Base-by-base conservation (phyloP, 2,329 filamentous ascomycete genomes). In the Paraphoma chrysanthemicola region DNA sequence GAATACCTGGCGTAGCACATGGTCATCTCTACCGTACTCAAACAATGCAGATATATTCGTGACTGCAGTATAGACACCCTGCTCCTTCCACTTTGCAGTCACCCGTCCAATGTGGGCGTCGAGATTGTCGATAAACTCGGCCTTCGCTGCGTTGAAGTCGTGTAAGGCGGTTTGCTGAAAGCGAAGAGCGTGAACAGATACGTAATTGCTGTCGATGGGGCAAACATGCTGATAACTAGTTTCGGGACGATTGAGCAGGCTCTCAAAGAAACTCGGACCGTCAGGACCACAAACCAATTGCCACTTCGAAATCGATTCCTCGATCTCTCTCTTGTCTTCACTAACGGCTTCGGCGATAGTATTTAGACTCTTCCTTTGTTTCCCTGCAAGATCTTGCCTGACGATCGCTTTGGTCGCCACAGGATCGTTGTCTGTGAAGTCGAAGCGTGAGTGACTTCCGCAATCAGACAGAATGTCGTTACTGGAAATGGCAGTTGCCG, bases 161-260 rank as follows among this genome's bases (percentile, higher is more conserved):
- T 86, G 81, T 1, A 75, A 64, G 1, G 77, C 71, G 23, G 81
- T 81, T 1, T 80, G 78, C 0, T 82, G 84, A 48, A 91, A 91
- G 0, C 91, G 75, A 6, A 89, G 81, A 0, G 83, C 89, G 57
- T 92, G 88, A 0, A 84, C 79, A 4, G 83, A 85, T 11, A 92
- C 86, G 54, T 88, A 91, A 0, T 81, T 79, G 0, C 83, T 78
- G 58, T 92, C 89, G 1, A 87, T 77, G 1, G 80, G 67, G 4
- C 79, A 61, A 9, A 67, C 72, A 46, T 74, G 72, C 9, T 72
- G 72, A 36, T 72, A 67, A 6, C 71, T 57, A 14, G 64, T 52
- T 55, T 10, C 63, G 44, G 51, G 75, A 67, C 44, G 63, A 47
- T 79, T 74, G 41, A 85, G 70, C n/a, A n/a, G n/a, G n/a, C n/a